phyloP scores from a whole-genome alignment of 257 asterid genomes.

The Sherardia arvensis region DNA sequence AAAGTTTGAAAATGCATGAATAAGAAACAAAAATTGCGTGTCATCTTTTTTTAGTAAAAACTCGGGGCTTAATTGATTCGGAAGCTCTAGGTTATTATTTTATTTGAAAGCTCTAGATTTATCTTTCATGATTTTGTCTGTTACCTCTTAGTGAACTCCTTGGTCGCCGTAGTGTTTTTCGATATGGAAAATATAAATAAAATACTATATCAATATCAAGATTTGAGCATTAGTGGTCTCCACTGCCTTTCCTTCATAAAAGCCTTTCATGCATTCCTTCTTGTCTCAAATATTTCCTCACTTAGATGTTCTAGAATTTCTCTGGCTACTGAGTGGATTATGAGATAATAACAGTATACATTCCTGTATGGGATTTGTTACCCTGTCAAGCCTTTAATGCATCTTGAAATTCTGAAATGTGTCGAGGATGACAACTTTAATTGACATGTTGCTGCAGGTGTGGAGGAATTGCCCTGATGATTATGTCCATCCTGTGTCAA shows the following conservation, averaged over 20 bases:
- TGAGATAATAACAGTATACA: background rate
- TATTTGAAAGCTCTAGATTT: background rate
- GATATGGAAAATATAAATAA: background rate
- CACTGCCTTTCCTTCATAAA: background rate
- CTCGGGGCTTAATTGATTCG: too few species aligned
- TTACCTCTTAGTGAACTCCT: constrained; percentile 1
- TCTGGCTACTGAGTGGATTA: background rate
- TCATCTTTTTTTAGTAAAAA: too few species aligned
- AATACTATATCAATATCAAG: background rate
- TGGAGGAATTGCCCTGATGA: constrained; percentile 95
- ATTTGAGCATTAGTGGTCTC: background rate
- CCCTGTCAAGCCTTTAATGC: background rate
- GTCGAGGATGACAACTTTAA: background rate
- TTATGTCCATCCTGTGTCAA: constrained; percentile 56
- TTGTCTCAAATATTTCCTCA: background rate
- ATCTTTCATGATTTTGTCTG: background rate
- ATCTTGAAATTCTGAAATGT: background rate
- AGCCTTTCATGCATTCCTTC: background rate
- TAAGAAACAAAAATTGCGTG: background rate
- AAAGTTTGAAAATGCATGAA: background rate
- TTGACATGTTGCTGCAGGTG: constrained; percentile 32
- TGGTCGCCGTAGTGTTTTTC: background rate
- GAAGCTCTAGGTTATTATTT: background rate
- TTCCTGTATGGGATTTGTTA: background rate
- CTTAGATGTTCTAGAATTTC: background rate